Base-by-base conservation (phyloP, 2,329 filamentous ascomycete genomes). In the Xylariales sp. region DNA sequence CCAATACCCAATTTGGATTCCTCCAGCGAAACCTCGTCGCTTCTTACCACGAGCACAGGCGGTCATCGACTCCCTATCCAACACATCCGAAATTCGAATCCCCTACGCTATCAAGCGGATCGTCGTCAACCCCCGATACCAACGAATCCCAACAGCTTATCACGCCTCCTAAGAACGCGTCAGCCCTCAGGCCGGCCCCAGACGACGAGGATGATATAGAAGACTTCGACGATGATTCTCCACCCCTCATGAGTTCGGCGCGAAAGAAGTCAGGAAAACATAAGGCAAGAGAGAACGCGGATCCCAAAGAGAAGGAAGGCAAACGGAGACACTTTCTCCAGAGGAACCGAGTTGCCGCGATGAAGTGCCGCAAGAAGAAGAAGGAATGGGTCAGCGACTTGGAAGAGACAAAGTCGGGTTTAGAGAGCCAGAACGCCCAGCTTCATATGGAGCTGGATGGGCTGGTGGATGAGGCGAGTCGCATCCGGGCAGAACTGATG, bases 281-380 rank as follows among this genome's bases (percentile, higher is more conserved):
- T 32, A 79, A 65, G 57, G 69, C 68, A 5, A 73, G 66, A 36
- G 71, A 65, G 58, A 66, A 76, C 60, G 18, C 3, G 10, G 50
- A 65, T 12, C 58, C 62, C 32, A 72, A 69, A 0, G 76, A 72
- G 3, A 81, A 83, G 9, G 77, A 80, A 1, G 75, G 75, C 7
- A 88, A 86, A 72, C 82, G 87, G 34, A 83, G 82, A 68, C 85
- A 84, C 69, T 90, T 89, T 72, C 83, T 93, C 0, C 89, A 92
- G 78, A 87, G 91, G 68, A 94, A 94, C 77, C 85, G 91, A 9
- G 81, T 91, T 2, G 91, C 91, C 0, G 91, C 91, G 1, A 91
- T 89, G 76, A 93, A 93, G 75, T 93, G 91, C 75, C 87, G 91
- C 3, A 86, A 90, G 74, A 92, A 92, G 78, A 87, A 87, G 74